Evolutionary conservation across 1,284 basidiomycete species (phyloP).

Genomic region (Sparassis latifolia): DNA sequence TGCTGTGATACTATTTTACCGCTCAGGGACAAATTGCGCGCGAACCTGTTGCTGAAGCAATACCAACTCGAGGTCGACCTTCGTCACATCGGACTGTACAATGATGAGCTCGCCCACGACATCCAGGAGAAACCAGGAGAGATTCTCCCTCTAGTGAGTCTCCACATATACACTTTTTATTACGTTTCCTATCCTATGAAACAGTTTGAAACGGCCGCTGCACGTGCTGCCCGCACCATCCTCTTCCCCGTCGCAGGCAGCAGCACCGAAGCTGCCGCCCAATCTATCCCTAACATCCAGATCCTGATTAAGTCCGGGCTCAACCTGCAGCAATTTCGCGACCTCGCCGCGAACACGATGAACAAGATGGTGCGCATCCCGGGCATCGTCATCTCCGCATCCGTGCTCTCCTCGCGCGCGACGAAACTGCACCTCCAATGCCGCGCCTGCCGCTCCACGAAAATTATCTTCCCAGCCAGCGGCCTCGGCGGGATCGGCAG

Average conservation of each 20-base stretch:
- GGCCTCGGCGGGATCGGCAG: constrained; percentile 85
- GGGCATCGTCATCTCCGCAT: constrained; percentile 97
- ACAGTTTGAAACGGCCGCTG: constrained; percentile 88
- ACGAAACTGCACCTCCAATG: constrained; percentile 92
- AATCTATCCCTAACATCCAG: constrained; percentile 82
- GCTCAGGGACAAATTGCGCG: constrained; percentile 81
- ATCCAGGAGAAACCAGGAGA: constrained; percentile 89
- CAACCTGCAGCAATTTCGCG: constrained; percentile 92
- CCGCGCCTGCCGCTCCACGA: constrained; percentile 83
- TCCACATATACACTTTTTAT: not conserved
- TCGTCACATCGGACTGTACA: constrained; percentile 85
- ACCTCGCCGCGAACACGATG: constrained; percentile 89
- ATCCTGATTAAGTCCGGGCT: constrained; percentile 84
- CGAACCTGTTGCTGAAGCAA: constrained; percentile 86
- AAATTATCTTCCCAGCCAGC: constrained; percentile 72
- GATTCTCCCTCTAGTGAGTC: constrained; percentile 76
- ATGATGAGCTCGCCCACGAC: constrained; percentile 88
- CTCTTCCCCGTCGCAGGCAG: constrained; percentile 46
- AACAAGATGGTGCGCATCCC: constrained; percentile 95
- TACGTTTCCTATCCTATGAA: constrained; percentile 1
- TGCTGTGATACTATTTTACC: constrained; percentile 6
- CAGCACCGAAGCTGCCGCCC: constrained; percentile 47
- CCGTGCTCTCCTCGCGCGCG: constrained; percentile 88
- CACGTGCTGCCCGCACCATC: constrained; percentile 76
- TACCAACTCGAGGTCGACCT: constrained; percentile 92